These are phyloP conservation scores for Vitellaria paradoxa DNA, from an alignment of 179 eudicot species.

Conservation along the genomic window DNA sequence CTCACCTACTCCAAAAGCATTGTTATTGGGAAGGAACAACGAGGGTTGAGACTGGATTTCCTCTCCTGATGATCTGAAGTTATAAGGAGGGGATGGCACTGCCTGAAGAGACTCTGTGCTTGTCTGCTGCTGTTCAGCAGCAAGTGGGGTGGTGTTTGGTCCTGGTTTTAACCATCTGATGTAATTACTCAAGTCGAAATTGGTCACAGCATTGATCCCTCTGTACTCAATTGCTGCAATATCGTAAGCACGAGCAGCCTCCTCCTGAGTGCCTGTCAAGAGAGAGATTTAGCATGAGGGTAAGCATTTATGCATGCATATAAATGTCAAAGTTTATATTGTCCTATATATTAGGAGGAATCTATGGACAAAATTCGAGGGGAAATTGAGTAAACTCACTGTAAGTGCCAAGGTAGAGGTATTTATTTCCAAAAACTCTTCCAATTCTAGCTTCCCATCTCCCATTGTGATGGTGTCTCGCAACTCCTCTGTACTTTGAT, in stretches of 20 bases:
- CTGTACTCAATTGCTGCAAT: slow-evolving; percentile 49
- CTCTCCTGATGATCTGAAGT: slow-evolving; percentile 4
- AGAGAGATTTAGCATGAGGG: not conserved
- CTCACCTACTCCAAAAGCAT: slow-evolving; percentile 1
- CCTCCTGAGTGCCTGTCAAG: slow-evolving; percentile 44
- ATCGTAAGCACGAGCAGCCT: slow-evolving; percentile 52
- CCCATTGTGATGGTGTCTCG: slow-evolving; percentile 65
- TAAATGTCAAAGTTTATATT: not conserved
- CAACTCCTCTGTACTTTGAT: slow-evolving; percentile 54
- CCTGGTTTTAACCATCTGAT: slow-evolving; percentile 47
- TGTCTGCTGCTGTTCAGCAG: slow-evolving; percentile 19
- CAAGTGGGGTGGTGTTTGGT: slow-evolving; percentile 7
- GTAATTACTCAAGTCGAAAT: slow-evolving; percentile 43
- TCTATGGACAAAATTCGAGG: too few relatives aligned
- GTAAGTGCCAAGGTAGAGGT: slow-evolving; percentile 61
- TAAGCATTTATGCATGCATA: not conserved
- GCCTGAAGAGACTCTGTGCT: slow-evolving; percentile 9
- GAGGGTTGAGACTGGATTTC: slow-evolving; percentile 3
- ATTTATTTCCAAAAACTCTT: slow-evolving; percentile 58
- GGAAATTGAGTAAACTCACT: slow-evolving; percentile 26
- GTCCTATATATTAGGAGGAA: not conserved
- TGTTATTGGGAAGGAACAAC: slow-evolving; percentile 11
- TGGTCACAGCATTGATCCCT: slow-evolving; percentile 47
- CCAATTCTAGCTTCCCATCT: slow-evolving; percentile 73
- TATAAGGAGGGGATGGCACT: slow-evolving; percentile 9